phyloP scores from a whole-genome alignment of 305 asterid genomes.

The Fraxinus baroniana region DNA sequence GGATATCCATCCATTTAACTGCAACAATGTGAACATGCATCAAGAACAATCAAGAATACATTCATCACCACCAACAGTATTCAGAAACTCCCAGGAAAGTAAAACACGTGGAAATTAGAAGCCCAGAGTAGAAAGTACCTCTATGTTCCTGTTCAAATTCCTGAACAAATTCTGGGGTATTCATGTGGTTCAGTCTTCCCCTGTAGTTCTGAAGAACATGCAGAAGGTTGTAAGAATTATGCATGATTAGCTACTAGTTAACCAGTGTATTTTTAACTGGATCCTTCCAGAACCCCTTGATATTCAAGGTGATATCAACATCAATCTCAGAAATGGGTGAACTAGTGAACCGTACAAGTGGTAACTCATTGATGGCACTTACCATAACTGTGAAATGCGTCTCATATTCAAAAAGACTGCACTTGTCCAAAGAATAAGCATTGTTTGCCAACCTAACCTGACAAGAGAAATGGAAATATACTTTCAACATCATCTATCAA shows the following conservation, averaged over 20 bases:
- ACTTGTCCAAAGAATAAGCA: constrained; percentile 66
- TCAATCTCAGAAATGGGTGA: not conserved
- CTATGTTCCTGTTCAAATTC: constrained; percentile 87
- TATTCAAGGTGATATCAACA: constrained; percentile 10
- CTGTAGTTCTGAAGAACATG: constrained; percentile 67
- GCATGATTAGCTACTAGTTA: constrained; percentile 14
- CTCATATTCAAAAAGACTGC: constrained; percentile 84
- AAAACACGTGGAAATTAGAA: constrained; percentile 19
- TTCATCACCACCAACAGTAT: not conserved
- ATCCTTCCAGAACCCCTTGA: not conserved
- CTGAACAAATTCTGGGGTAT: constrained; percentile 72
- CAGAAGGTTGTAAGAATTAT: constrained; percentile 10
- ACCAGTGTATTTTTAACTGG: not conserved
- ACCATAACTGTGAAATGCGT: constrained; percentile 99
- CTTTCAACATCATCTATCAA: constrained; percentile 8
- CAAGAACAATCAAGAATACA: constrained; percentile 2
- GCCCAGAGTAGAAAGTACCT: constrained; percentile 40
- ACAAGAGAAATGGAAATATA: constrained; percentile 20
- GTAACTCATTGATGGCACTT: constrained; percentile 25
- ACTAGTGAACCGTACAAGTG: not conserved
- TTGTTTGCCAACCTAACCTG: constrained; percentile 96
- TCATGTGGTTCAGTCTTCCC: constrained; percentile 83
- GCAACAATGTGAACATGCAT: constrained; percentile 31
- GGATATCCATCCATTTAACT: constrained; percentile 93
- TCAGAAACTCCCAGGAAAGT: constrained; percentile 1